A percentile compares a stretch with the other conserved stretches of the same genome.
These are phyloP conservation scores for Alternaria arborescens DNA, from an alignment of 2,329 filamentous ascomycete species.

Conservation along the genomic window DNA sequence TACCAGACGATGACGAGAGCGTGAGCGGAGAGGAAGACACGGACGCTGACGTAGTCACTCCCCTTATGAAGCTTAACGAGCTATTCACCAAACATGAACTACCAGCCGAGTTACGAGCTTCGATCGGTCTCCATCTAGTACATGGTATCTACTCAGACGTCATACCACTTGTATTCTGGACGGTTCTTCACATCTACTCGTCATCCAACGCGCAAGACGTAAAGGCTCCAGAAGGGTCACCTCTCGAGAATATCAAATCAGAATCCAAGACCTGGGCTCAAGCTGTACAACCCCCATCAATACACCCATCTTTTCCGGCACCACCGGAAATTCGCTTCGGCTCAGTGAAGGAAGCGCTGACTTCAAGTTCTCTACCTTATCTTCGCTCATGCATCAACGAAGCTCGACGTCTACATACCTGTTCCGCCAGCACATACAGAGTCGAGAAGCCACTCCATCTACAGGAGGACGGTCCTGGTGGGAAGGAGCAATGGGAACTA, in stretches of 20 bases:
- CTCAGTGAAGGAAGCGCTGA: slow-evolving; percentile 19
- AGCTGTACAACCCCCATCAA: slow-evolving; percentile 46
- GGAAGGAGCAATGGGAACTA: slow-evolving; percentile 38
- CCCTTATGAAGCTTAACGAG: slow-evolving; percentile 42
- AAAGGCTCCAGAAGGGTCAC: slow-evolving; percentile 15
- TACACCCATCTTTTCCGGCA: slow-evolving; percentile 48
- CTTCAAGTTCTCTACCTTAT: slow-evolving; percentile 29
- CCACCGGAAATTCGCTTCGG: slow-evolving; percentile 43
- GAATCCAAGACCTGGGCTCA: slow-evolving; percentile 44
- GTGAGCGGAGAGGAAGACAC: slow-evolving; percentile 45
- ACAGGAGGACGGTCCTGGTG: slow-evolving; percentile 31
- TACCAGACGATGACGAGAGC: slow-evolving; percentile 44
- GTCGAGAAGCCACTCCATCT: slow-evolving; percentile 33
- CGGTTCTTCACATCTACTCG: slow-evolving; percentile 40
- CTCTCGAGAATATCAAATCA: slow-evolving; percentile 35
- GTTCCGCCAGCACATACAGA: slow-evolving; percentile 31
- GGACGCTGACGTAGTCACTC: slow-evolving; percentile 45
- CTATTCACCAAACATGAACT: slow-evolving; percentile 42
- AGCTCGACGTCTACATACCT: slow-evolving; percentile 40
- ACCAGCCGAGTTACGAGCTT: slow-evolving; percentile 37
- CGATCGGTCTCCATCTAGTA: slow-evolving; percentile 41
- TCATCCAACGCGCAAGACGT: slow-evolving; percentile 19
- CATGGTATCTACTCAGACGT: slow-evolving; percentile 40
- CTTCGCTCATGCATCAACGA: slow-evolving; percentile 45
- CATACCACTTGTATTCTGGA: slow-evolving; percentile 47